Base-by-base conservation (phyloP, 108 stramenopile species). In the Skeletonema potamos region DNA sequence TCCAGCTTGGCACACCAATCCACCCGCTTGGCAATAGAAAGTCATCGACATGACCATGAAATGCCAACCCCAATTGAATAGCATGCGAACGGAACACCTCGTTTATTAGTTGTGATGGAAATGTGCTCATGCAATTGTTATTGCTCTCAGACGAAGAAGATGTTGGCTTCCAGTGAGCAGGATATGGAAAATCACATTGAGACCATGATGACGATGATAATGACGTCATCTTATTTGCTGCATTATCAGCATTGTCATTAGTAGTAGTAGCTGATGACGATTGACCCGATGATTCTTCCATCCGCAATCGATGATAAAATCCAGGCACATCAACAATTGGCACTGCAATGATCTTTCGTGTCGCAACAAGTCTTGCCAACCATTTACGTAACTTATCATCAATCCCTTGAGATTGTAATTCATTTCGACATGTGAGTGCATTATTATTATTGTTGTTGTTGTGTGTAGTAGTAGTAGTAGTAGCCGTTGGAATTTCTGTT, bases 1-100 rank as follows among this genome's bases (percentile, higher is more conserved):
- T 92, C 98, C 97, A 97, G 93, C 96, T 81, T 95, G 98, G 85
- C 92, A 99, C 10, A 79, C 92, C 54, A 95, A 87, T 30, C 88
- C 92, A 74, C 90, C 95, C 91, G 90, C 7, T 51, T 51, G 48
- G 48, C 22, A 51, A 24, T 9, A 51, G 8, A 22, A 51, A 51
- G 22, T 51, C 48, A 51, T 51, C 48, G 9, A 22, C 96, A 58
- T 95, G 96, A 12, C 89, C 97, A 81, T 99, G 98, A 65, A 97
- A 98, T 12, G 99, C 97, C n/a, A 99, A 28, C 12, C 89, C 85
- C 26, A 96, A 59, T 78, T 98, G 98, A 74, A 98, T 94, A 29
- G 94, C 62, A 79, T 97, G 93, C 7, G 92, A 85, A 10, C 91
- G 92, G 72, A 86, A 98, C 13, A 99, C 48, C 71, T 97, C 97